Conservation (phyloP, 768 basidiomycete species). For the Solioccasus polychromus region DNA sequence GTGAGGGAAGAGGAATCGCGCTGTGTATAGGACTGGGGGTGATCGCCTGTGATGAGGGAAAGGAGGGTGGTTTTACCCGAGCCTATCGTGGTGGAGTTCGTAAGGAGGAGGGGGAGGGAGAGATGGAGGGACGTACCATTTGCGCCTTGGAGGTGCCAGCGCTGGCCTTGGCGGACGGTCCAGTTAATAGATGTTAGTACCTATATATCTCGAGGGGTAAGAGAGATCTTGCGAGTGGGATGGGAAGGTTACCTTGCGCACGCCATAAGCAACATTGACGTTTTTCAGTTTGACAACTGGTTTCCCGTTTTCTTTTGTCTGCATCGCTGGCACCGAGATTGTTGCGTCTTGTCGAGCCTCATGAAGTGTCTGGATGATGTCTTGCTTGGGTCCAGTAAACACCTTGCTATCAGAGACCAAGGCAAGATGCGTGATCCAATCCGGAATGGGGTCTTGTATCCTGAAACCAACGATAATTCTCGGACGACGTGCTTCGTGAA, state of each 20-base stretch:
- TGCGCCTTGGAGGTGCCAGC: conserved; percentile 87
- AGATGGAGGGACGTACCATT: conserved; percentile 57
- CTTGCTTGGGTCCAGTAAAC: conserved; percentile 47
- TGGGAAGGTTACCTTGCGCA: conserved; percentile 45
- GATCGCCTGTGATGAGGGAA: conserved; percentile 87
- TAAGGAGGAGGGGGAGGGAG: background rate
- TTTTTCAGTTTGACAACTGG: conserved; percentile 59
- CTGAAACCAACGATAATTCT: conserved; percentile 66
- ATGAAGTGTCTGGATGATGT: conserved; percentile 35
- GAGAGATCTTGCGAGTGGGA: background rate
- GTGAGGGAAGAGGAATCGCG: conserved; percentile 39
- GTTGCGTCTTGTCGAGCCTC: background rate
- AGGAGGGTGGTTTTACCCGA: conserved; percentile 95
- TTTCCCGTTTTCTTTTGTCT: conserved; percentile 22
- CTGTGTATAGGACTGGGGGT: conserved; percentile 91
- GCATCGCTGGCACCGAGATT: background rate
- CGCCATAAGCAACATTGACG: conserved; percentile 70
- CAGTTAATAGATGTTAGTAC: conserved; percentile 77
- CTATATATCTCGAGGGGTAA: conserved; percentile 37
- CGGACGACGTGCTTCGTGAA: conserved; percentile 50
- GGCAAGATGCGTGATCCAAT: conserved; percentile 70
- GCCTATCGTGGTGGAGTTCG: conserved; percentile 40
- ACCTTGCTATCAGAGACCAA: conserved; percentile 49
- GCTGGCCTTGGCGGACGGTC: conserved; percentile 76
- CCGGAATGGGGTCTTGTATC: conserved; percentile 67